Base-by-base conservation (phyloP, 2,329 filamentous ascomycete genomes). In the Aspergillus sp. region DNA sequence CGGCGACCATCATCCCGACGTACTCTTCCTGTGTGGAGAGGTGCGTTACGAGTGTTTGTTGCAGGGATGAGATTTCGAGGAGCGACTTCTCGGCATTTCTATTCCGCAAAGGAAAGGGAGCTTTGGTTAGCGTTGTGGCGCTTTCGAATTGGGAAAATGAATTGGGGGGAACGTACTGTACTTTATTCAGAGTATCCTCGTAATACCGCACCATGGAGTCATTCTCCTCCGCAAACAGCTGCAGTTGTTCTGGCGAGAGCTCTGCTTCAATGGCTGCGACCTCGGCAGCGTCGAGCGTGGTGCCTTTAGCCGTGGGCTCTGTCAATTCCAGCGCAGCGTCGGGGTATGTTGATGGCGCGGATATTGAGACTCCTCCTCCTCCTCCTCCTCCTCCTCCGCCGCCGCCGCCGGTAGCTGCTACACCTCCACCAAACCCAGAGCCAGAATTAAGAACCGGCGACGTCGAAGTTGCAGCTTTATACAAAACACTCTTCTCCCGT, bases 161-260 rank as follows among this genome's bases (percentile, higher is more conserved):
- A 4, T 1, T 7, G 1, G 17, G 20, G 8, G 37, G 41, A 45
- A 83, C 89, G 54, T 84, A 96, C 90, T 89, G 90, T 64, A 98
- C 91, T 82, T 98, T 95, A 74, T 93, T 89, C 72, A 98, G 79
- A n/a, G 90, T 92, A 76, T 89, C 91, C 75, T 97, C 91, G 74
- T 96, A 96, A 75, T 96, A 90, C 74, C 89, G 90, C 66, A 98
- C 82, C 87, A 99, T 92, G 62, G 91, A 88, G 74, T 92, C 88
- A 71, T 98, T 97, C 70, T 96, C 93, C 75, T 91, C 85, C 66
- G 93, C 93, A 77, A 99, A 98, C 71, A 96, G 84, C 73, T 97
- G 93, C 52, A 95, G 79, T 75, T 98, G 93, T 70, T 97, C 92
- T 20, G 87, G 82, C 17, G 89, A 91, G 60, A 97, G 79, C 61